A percentile compares a stretch with the other conserved stretches of the same genome.
Conservation (phyloP, 805 yeast genomes). For the Brettanomyces bruxellensis region DNA sequence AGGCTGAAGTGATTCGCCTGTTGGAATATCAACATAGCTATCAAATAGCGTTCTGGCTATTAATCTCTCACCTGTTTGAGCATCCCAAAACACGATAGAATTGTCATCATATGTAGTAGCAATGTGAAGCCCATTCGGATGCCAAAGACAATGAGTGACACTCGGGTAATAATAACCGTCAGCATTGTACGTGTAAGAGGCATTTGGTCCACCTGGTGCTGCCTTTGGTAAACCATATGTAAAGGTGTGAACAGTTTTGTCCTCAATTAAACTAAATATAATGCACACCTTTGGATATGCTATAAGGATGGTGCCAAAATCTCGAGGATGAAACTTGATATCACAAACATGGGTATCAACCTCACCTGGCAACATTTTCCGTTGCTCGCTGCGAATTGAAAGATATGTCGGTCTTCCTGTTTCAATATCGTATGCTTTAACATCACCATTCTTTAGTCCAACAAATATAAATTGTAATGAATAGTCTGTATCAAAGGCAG, state of each 20-base stretch:
- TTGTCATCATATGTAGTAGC: slow-evolving; percentile 77
- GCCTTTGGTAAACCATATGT: slow-evolving; percentile 56
- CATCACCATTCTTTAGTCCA: slow-evolving; percentile 71
- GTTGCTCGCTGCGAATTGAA: slow-evolving; percentile 65
- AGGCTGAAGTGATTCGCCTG: slow-evolving; percentile 12
- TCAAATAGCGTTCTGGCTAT: slow-evolving; percentile 70
- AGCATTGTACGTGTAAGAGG: slow-evolving; percentile 18
- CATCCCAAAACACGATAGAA: slow-evolving; percentile 89
- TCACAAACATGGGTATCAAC: slow-evolving; percentile 46
- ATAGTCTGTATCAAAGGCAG: slow-evolving; percentile 73
- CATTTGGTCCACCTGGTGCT: slow-evolving; percentile 62
- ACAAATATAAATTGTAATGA: slow-evolving; percentile 77
- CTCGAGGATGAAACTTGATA: slow-evolving; percentile 82
- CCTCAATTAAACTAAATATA: slow-evolving; percentile 55
- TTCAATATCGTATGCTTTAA: slow-evolving; percentile 73
- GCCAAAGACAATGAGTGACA: slow-evolving; percentile 56
- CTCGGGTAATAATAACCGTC: slow-evolving; percentile 21
- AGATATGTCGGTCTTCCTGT: slow-evolving; percentile 58
- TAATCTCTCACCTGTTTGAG: slow-evolving; percentile 60
- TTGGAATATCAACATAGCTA: slow-evolving; percentile 49
- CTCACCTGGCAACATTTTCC: slow-evolving; percentile 46
- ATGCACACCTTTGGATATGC: slow-evolving; percentile 66
- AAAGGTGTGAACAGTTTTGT: slow-evolving; percentile 46
- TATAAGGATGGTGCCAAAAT: slow-evolving; percentile 67
- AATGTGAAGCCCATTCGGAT: slow-evolving; percentile 86